phyloP scores from a whole-genome alignment of 352 stramenopile species.

The Phytophthora sp. region DNA sequence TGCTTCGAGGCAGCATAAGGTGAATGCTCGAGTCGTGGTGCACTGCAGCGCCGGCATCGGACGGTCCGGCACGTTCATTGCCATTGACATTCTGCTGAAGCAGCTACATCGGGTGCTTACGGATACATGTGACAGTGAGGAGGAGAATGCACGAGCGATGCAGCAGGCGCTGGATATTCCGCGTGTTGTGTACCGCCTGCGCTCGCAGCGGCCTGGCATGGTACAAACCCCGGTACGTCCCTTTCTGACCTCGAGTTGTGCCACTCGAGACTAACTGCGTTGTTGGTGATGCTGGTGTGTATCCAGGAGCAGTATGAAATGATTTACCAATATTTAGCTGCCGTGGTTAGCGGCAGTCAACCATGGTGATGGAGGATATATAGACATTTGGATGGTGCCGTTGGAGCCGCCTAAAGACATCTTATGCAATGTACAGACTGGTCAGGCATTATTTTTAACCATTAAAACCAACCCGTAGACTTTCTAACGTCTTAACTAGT shows the following conservation, averaged over 20 bases:
- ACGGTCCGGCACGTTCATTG: constrained; percentile 84
- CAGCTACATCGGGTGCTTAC: constrained; percentile 45
- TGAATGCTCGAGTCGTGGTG: constrained; percentile 55
- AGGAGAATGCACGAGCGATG: constrained; percentile 45
- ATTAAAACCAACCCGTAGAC: background rate
- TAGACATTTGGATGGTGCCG: no score
- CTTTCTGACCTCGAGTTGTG: background rate
- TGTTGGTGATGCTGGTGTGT: background rate
- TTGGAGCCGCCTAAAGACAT: background rate
- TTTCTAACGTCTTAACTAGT: no score
- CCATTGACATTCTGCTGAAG: constrained; percentile 80
- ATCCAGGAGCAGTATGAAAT: constrained; percentile 85
- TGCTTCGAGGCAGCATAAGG: constrained; percentile 28
- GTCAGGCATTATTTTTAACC: background rate
- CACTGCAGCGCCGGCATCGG: constrained; percentile 86
- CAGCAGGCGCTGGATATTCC: constrained; percentile 58
- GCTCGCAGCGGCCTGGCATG: constrained; percentile 80
- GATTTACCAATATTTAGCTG: constrained; percentile 84
- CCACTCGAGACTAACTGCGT: background rate
- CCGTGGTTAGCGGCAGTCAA: constrained; percentile 55
- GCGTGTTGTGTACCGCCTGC: constrained; percentile 62
- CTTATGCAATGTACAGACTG: constrained; percentile 6
- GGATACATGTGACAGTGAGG: constrained; percentile 9
- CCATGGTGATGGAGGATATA: constrained; percentile 53
- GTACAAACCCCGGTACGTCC: constrained; percentile 79